Evolutionary conservation across 2,329 filamentous ascomycete genomes (phyloP), one percentile per base, ranked within the genome.

Genomic region (Ascomycota sp.): DNA sequence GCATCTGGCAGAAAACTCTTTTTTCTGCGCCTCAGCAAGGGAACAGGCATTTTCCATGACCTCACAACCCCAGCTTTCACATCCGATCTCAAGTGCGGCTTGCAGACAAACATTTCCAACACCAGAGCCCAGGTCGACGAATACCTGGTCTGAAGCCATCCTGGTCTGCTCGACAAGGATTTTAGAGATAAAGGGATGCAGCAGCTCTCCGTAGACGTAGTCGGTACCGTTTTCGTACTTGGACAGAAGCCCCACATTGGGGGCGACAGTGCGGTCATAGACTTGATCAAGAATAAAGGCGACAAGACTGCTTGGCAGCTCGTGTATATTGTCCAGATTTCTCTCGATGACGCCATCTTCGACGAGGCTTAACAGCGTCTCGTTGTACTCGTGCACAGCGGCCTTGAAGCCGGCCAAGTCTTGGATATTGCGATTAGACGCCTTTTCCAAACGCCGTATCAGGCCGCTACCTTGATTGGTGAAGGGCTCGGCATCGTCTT

Each of bases 81-180:
- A 92, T 12, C 89, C 89, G 34, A 86, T 73, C 52, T 98, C 81
- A 13, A 98, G 66, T 0, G 89, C 89, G 2, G 86, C 83, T 52
- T 98, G 89, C 33, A 98, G 61, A 24, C 89, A 83, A 3, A 95
- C 86, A 49, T 95, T 98, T 32, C 86, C 89, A 11, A 95, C 89
- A 25, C 89, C 89, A 2, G 86, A 95, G 33, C 89, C 89, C 10
- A 98, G 66, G 49, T 98, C 89, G 38, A 98, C 75, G 50, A 98
- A 95, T 28, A 91, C 72, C 44, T 91, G 78, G 33, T 75, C 68
- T 1, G 80, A 86, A 38, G 71, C 83, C 51, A 95, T 71, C 31
- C 70, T 64, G 3, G 78, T 77, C 50, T 81, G 69, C 43, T 73
- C 63, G 11, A 74, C 68, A 43, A 98, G 73, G 38, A 95, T 81